Percentiles rank a stretch among this genome's conserved stretches.
These are phyloP conservation scores for Mortierella claussenii DNA, from an alignment of 192 early-diverging fungal species.

Conservation along the genomic window DNA sequence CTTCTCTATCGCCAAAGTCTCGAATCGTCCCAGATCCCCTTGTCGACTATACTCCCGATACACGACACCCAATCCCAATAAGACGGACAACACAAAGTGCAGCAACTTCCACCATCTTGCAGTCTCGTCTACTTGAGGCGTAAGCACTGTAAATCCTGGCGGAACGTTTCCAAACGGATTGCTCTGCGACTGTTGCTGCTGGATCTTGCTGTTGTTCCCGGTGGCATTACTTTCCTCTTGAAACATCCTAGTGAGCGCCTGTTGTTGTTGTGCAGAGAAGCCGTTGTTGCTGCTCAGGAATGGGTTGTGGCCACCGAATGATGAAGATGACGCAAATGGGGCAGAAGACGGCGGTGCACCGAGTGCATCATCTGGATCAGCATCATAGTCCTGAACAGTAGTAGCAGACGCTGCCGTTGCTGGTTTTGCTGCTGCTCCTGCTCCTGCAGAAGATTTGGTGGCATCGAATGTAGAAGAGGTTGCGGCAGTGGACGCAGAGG, in stretches of 20 bases:
- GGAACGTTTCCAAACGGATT: constrained; percentile 24
- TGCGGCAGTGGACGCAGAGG: too few species aligned
- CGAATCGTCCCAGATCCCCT: constrained; percentile 40
- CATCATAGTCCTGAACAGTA: constrained; percentile 34
- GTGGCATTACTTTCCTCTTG: constrained; percentile 19
- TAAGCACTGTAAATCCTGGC: constrained; percentile 52
- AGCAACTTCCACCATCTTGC: constrained; percentile 62
- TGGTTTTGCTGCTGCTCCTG: too few species aligned
- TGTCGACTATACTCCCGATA: constrained; percentile 42
- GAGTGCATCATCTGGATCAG: constrained; percentile 59
- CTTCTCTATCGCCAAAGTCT: constrained; percentile 30
- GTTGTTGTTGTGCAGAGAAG: constrained; percentile 26
- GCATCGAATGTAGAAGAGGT: background rate
- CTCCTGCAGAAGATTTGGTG: background rate
- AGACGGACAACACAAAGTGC: constrained; percentile 57
- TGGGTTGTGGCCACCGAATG: too few species aligned
- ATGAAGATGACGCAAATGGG: background rate
- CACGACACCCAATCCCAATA: constrained; percentile 56
- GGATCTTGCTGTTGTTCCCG: constrained; percentile 7
- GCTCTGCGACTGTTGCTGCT: constrained; percentile 19
- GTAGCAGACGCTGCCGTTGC: background rate
- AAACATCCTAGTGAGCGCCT: constrained; percentile 34
- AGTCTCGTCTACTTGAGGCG: constrained; percentile 41
- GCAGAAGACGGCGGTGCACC: constrained; percentile 50
- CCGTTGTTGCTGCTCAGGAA: constrained; percentile 36